Evolutionary conservation across 495 filamentous ascomycete species (phyloP).

Genomic region (Penicillium cosmopolitanum): DNA sequence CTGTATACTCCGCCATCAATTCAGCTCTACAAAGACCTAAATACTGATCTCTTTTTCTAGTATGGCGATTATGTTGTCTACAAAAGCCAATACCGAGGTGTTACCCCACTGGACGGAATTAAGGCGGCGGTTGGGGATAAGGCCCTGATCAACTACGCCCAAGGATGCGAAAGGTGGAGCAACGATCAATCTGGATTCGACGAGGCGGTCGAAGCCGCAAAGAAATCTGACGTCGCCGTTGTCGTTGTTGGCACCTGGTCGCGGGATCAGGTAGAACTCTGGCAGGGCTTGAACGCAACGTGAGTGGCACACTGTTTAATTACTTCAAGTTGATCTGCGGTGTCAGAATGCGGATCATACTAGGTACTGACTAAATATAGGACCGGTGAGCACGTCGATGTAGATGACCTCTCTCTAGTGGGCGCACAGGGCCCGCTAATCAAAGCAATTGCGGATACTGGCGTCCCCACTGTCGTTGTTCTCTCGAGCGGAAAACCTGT

Average conservation of each 20-base stretch:
- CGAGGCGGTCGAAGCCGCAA: conserved; percentile 63
- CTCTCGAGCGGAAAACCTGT: conserved; percentile 72
- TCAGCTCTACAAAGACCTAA: background rate
- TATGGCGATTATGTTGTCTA: conserved; percentile 73
- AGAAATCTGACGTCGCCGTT: conserved; percentile 68
- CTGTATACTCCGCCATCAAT: conserved; percentile 24
- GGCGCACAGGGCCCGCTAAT: conserved; percentile 70
- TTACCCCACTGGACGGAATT: conserved; percentile 70
- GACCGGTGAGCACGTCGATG: conserved; percentile 73
- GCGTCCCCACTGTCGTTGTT: conserved; percentile 69
- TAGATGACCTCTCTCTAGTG: conserved; percentile 62
- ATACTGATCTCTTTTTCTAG: conserved; percentile 30
- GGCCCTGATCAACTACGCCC: conserved; percentile 60
- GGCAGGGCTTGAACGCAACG: conserved; percentile 69
- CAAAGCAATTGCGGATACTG: conserved; percentile 63
- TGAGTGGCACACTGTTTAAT: conserved; percentile 24
- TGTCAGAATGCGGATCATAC: conserved; percentile 4
- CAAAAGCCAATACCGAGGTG: conserved; percentile 59
- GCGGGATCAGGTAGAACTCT: conserved; percentile 69
- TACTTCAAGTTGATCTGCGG: background rate
- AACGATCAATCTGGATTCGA: conserved; percentile 64
- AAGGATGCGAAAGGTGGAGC: conserved; percentile 76
- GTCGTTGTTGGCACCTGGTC: conserved; percentile 76
- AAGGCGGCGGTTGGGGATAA: conserved; percentile 57
- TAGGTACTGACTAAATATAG: conserved; percentile 30